Evolutionary conservation across 805 yeast genomes (phyloP), one percentile per base, ranked within the genome.

Genomic region (Teunomyces gatunensis): DNA sequence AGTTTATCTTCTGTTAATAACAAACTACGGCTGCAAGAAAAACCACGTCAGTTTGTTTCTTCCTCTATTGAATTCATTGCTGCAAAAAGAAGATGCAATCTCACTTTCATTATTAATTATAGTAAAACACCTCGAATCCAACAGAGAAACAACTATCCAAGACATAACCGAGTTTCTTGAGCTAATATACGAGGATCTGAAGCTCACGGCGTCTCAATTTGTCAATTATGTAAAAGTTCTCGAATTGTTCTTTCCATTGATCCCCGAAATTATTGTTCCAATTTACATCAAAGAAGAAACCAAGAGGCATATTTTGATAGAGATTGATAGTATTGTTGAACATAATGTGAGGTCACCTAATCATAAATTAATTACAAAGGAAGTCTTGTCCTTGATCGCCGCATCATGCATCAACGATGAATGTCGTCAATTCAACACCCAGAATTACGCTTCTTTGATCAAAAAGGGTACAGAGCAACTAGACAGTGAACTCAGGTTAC

Each of bases 401-500:
- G 54, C 61, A 23, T 65, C 83, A 0, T 79, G 85, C 53, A 68
- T 80, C 20, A 77, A 75, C 46, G 83, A 81, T 34, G 57, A 64
- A 1, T 70, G 81, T 28, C 71, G 87, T 47, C 63, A 59, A n/a
- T 65, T 67, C 35, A 77, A 80, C 36, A 66, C 79, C 1, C 67
- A 71, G 17, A 67, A 71, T 40, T 83, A 77, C 59, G 49, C 73
- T 32, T 57, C 63, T 4, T 54, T 78, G 0, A 57, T 82, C 18
- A 61, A 75, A 17, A 58, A 62, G 34, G 74, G 77, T 0, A 47
- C 74, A 9, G 47, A 46, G 5, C 35, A 54, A 5, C 54, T 53
- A 21, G 48, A 48, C 4, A 30, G 39, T 15, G 57, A 60, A 17
- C 53, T 67, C n/a, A 63, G 63, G 44, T 44, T 70, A 6, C 56